Evolutionary conservation across 176 grass and related monocot species (phyloP).

Genomic region (Cenchrus purpureus): DNA sequence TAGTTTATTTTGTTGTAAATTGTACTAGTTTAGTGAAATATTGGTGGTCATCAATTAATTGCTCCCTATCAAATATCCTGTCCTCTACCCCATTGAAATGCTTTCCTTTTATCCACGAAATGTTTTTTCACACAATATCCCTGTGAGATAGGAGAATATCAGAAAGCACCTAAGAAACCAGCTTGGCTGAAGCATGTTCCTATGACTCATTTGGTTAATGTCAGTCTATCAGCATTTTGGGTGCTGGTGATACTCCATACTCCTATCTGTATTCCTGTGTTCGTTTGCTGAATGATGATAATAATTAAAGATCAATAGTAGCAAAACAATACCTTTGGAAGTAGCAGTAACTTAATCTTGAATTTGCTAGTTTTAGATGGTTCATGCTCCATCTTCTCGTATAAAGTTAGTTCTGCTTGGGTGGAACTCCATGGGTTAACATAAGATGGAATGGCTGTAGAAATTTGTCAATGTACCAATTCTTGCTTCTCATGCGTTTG

Average conservation of each 20-base stretch:
- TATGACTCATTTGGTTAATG: background rate
- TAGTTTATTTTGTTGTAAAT: conserved; percentile 14
- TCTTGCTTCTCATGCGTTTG: background rate
- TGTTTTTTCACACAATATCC: background rate
- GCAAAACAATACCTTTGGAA: conserved; percentile 2
- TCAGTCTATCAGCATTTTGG: background rate
- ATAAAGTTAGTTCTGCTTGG: conserved; percentile 18
- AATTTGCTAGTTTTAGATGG: conserved; percentile 4
- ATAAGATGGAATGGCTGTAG: background rate
- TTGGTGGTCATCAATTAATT: conserved; percentile 17
- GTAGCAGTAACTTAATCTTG: conserved; percentile 8
- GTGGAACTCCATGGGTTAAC: conserved; percentile 12
- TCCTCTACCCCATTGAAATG: background rate
- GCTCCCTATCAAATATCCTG: background rate
- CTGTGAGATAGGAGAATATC: background rate
- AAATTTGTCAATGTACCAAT: background rate
- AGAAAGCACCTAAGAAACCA: background rate
- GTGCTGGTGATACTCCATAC: background rate
- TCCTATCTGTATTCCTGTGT: background rate
- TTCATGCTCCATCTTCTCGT: background rate
- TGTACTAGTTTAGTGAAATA: conserved; percentile 5
- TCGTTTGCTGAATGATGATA: background rate
- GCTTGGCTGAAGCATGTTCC: background rate
- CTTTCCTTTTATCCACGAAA: background rate
- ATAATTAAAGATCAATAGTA: background rate